A percentile compares a stretch with the other conserved stretches of the same genome.
phyloP scores from a whole-genome alignment of 164 flowering plant genomes.

The Magnolia officinalis region DNA sequence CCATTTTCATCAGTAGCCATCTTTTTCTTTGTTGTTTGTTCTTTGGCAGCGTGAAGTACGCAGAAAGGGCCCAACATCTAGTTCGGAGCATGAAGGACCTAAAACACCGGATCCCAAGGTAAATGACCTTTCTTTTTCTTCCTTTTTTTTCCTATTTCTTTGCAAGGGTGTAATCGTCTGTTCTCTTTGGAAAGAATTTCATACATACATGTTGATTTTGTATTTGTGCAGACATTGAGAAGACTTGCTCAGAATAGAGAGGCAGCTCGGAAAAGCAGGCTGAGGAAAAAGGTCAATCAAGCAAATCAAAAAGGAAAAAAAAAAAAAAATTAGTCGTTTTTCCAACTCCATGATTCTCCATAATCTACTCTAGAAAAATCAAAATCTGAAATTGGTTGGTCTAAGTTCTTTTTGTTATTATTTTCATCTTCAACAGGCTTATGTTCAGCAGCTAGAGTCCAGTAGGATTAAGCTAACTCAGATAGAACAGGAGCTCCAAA shows the following conservation, averaged over 20 bases:
- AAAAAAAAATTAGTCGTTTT: background rate
- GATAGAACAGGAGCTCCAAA: conserved; percentile 90
- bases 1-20: too few relatives aligned
- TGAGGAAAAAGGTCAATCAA: conserved; percentile 77
- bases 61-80: conserved; percentile 65
- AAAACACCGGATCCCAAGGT: conserved; percentile 96
- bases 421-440: conserved; percentile 56
- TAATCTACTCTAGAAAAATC: background rate
- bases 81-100: conserved; percentile 85
- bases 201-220: background rate
- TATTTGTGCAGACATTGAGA: conserved; percentile 67
- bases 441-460: conserved; percentile 94
- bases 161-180: background rate
- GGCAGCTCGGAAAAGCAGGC: conserved; percentile 99
- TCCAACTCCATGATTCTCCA: background rate
- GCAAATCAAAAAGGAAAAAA: background rate
- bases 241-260: conserved; percentile 99
- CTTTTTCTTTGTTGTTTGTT: conserved; percentile 4
- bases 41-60: conserved; percentile 62
- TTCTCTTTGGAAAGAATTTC: background rate
- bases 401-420: background rate
- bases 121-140: background rate
- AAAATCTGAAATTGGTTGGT: background rate
- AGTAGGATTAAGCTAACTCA: conserved; percentile 91
- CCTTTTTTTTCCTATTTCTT: background rate